A percentile compares a stretch with the other conserved stretches of the same genome.
Evolutionary conservation across 2,329 filamentous ascomycete species (phyloP).

Genomic region (Beauveria asiatica): DNA sequence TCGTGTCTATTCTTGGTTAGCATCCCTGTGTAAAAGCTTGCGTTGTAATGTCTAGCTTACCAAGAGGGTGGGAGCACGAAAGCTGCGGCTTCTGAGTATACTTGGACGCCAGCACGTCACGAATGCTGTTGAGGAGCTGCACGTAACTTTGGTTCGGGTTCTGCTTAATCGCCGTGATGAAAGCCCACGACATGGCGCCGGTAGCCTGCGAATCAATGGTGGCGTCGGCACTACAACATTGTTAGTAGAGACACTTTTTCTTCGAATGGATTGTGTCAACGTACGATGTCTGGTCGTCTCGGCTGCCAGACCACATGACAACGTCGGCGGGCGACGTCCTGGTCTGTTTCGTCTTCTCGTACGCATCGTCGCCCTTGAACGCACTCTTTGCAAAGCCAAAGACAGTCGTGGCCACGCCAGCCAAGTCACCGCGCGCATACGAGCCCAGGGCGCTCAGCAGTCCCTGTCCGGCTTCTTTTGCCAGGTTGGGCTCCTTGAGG

Average conservation of each 20-base stretch:
- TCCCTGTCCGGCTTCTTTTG: slow-evolving; percentile 69
- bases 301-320: slow-evolving; percentile 95
- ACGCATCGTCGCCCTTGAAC: slow-evolving; percentile 66
- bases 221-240: slow-evolving; percentile 64
- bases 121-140: slow-evolving; percentile 88
- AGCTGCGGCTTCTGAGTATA: slow-evolving; percentile 95
- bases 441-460: slow-evolving; percentile 64
- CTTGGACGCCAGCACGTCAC: slow-evolving; percentile 76
- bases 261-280: slow-evolving; percentile 26
- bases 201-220: slow-evolving; percentile 83
- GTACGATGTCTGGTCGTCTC: slow-evolving; percentile 84
- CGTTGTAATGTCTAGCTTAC: slow-evolving; percentile 44
- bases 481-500: slow-evolving; percentile 72
- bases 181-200: slow-evolving; percentile 97
- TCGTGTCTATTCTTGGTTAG: slow-evolving; percentile 42
- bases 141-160: slow-evolving; percentile 96
- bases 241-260: slow-evolving; percentile 14
- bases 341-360: slow-evolving; percentile 73
- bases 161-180: slow-evolving; percentile 83
- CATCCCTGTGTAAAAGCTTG: not conserved
- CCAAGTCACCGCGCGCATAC: slow-evolving; percentile 77
- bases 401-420: slow-evolving; percentile 70
- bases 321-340: slow-evolving; percentile 94
- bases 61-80: slow-evolving; percentile 89
- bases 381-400: slow-evolving; percentile 84